Base-by-base conservation (phyloP, 2,329 filamentous ascomycete genomes). In the Fusarium haematococcum region DNA sequence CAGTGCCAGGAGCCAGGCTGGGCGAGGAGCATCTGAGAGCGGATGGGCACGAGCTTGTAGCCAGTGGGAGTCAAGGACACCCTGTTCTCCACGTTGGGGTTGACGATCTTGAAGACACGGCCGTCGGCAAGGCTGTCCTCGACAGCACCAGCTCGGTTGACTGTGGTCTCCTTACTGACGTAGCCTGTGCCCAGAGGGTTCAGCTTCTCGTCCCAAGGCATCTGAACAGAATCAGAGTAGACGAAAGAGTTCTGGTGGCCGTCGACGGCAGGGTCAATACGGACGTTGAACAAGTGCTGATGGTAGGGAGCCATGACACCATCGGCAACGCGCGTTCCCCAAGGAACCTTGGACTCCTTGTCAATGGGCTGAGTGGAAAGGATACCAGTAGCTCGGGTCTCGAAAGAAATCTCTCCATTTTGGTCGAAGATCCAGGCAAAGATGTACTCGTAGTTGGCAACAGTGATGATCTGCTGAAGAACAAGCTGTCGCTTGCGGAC, bases 271-370 rank as follows among this genome's bases (percentile, higher is more conserved):
- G 90, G 90, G 74, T 92, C 90, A 32, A 92, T 87, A 4, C 90
- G 86, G 52, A 89, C 78, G 16, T 84, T 86, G 78, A 93, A 92
- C 63, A 92, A 85, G 81, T 92, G 91, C 76, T 93, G 91, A 73
- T 92, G 91, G 78, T 92, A 90, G 43, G 89, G 88, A 0, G 90
- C 91, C 9, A 92, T 81, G 0, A 89, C 88, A 3, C 90, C 90
- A 0, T 87, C 86, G 3, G 85, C 84, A 4, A 92, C 90, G 2
- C 90, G 85, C 43, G 88, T 91, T 20, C 88, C 88, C 77, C 85
- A 90, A 41, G 56, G 56, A 16, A 81, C 80, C 27, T 86, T 61
- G 64, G 83, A 86, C 74, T 86, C 85, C 82, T 79, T 87, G 4
- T 86, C 86, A 69, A 90, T 90, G 70, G 88, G 86, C 63, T 88